Evolutionary conservation across 1,284 basidiomycete species (phyloP).

Genomic region (Dichomitus squalens): DNA sequence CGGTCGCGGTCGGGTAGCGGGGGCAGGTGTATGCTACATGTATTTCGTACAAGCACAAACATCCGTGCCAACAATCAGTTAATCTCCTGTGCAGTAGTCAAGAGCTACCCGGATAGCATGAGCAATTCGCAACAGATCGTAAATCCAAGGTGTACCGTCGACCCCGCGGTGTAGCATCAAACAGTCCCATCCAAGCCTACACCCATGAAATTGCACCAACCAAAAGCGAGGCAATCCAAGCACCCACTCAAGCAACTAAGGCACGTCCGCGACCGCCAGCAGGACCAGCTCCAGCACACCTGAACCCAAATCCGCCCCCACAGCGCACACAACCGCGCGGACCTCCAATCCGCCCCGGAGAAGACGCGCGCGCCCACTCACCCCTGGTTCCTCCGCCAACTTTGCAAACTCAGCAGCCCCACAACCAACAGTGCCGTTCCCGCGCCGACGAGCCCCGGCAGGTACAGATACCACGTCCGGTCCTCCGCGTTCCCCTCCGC

Average conservation of each 20-base stretch:
- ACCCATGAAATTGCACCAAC: background rate
- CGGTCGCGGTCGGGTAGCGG: no score
- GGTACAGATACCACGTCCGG: slow-evolving; percentile 73
- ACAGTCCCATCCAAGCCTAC: background rate
- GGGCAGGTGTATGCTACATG: no score
- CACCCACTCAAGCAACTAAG: background rate
- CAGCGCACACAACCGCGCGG: no score
- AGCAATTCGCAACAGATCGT: background rate
- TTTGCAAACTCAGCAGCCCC: slow-evolving; percentile 75
- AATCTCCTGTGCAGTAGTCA: background rate
- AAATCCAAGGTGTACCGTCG: background rate
- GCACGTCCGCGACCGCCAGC: background rate
- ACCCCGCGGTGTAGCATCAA: background rate
- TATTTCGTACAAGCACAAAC: no score
- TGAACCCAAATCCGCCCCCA: background rate
- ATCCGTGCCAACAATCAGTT: no score
- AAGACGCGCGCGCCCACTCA: no score
- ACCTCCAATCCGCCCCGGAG: no score
- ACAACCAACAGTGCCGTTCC: slow-evolving; percentile 78
- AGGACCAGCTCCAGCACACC: background rate
- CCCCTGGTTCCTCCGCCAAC: slow-evolving; percentile 60
- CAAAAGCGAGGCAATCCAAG: background rate
- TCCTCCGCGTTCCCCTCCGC: slow-evolving; percentile 51
- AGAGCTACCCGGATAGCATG: background rate
- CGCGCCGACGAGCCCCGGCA: slow-evolving; percentile 75